Evolutionary conservation across 495 filamentous ascomycete genomes (phyloP).

Genomic region (Diplogelasinospora grovesii): DNA sequence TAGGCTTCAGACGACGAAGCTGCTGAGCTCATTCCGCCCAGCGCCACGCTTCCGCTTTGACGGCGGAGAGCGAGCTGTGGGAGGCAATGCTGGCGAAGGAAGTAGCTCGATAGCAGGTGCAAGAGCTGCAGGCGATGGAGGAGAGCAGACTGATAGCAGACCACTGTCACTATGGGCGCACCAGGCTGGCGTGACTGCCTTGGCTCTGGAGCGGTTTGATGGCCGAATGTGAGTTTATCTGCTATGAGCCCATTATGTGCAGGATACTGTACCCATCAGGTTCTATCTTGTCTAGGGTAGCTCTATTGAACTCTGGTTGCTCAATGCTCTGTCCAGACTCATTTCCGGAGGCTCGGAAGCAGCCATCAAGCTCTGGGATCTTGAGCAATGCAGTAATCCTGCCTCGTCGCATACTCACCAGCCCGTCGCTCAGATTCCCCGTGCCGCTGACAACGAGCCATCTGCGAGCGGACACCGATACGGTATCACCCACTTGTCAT

Average conservation of each 20-base stretch:
- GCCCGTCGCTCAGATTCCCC: slow-evolving; percentile 35
- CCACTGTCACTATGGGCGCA: slow-evolving; percentile 49
- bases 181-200: slow-evolving; percentile 64
- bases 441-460: slow-evolving; percentile 5
- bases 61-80: slow-evolving; percentile 41
- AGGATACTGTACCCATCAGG: too few species aligned
- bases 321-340: slow-evolving; percentile 42
- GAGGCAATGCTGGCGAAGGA: neutral
- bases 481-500: slow-evolving; percentile 76
- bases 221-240: slow-evolving; percentile 64
- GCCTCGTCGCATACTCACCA: slow-evolving; percentile 38
- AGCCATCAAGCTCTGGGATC: slow-evolving; percentile 76
- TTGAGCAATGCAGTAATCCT: slow-evolving; percentile 48
- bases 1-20: slow-evolving; percentile 52
- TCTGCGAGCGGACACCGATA: slow-evolving; percentile 53
- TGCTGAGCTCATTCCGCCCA: slow-evolving; percentile 50
- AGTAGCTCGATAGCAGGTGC: slow-evolving; percentile 3
- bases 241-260: too few species aligned
- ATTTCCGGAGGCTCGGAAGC: slow-evolving; percentile 78
- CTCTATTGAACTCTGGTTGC: neutral
- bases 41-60: slow-evolving; percentile 61
- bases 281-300: too few species aligned
- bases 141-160: slow-evolving; percentile 8
- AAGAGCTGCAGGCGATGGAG: too few species aligned
- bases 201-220: slow-evolving; percentile 71